phyloP scores from a whole-genome alignment of 768 basidiomycete species.

The Psilocybe cyanescens region DNA sequence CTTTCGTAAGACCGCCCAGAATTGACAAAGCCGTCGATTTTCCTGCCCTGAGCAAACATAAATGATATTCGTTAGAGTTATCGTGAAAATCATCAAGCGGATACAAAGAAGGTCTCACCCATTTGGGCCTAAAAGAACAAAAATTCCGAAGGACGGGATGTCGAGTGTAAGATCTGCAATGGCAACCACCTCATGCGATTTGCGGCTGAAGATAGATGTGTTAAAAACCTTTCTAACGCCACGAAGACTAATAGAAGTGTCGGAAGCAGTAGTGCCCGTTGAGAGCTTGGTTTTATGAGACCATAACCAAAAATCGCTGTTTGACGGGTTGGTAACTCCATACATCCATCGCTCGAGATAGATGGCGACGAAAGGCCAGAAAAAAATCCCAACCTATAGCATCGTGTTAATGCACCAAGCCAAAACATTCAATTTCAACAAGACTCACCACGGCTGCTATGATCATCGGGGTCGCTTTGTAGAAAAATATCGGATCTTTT shows the following conservation, averaged over 20 bases:
- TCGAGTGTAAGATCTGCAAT: constrained; percentile 68
- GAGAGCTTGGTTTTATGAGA: background rate
- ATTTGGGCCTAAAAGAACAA: constrained; percentile 75
- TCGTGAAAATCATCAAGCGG: background rate
- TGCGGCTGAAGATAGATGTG: constrained; percentile 50
- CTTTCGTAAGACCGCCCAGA: constrained; percentile 62
- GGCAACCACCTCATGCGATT: constrained; percentile 54
- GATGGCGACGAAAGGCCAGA: constrained; percentile 73
- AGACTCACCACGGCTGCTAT: constrained; percentile 65
- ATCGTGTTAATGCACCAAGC: background rate
- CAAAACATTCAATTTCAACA: background rate
- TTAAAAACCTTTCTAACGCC: constrained; percentile 64
- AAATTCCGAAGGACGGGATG: constrained; percentile 74
- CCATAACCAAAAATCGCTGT: constrained; percentile 3
- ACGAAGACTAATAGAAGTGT: constrained; percentile 64
- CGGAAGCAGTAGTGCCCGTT: constrained; percentile 31
- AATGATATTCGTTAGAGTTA: background rate
- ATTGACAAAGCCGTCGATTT: constrained; percentile 77
- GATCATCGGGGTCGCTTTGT: constrained; percentile 59
- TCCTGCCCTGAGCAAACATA: constrained; percentile 55
- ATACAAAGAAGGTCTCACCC: constrained; percentile 40
- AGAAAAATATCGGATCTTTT: constrained; percentile 59
- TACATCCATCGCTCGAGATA: constrained; percentile 68
- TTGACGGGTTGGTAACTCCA: constrained; percentile 49
- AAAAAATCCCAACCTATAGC: constrained; percentile 66